phyloP scores from a whole-genome alignment of 2,329 filamentous ascomycete species.

The Aspergillus melleus region DNA sequence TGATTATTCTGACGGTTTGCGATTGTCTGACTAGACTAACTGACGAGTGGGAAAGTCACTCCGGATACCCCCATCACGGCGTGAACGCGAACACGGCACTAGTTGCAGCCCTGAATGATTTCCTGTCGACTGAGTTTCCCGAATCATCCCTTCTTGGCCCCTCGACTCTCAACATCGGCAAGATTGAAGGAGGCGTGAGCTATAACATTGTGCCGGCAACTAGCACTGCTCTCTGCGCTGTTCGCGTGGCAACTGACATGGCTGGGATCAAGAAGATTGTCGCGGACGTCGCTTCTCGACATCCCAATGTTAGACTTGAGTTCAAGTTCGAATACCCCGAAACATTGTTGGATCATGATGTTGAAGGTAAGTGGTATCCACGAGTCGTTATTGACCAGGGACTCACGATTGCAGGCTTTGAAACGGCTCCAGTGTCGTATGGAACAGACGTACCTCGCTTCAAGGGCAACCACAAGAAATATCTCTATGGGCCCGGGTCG shows the following conservation, averaged over 20 bases:
- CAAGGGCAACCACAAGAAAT: constrained; percentile 33
- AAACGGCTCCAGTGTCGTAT: constrained; percentile 38
- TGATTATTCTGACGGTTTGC: neutral
- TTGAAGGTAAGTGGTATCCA: constrained; percentile 16
- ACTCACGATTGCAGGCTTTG: constrained; percentile 30
- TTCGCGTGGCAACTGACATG: constrained; percentile 41
- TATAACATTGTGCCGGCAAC: constrained; percentile 43
- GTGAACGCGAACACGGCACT: constrained; percentile 33
- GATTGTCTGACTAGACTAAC: neutral
- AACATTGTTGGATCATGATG: constrained; percentile 40
- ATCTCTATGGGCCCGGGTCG: constrained; percentile 43
- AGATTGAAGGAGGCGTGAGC: constrained; percentile 39
- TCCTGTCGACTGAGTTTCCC: constrained; percentile 27
- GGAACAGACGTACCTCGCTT: constrained; percentile 44
- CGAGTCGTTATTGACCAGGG: neutral
- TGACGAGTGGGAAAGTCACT: constrained; percentile 28
- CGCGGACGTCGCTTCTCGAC: constrained; percentile 30
- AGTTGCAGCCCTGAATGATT: constrained; percentile 32
- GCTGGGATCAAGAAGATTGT: constrained; percentile 35
- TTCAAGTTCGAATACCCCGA: constrained; percentile 41
- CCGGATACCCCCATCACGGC: constrained; percentile 39
- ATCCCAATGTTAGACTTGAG: constrained; percentile 36
- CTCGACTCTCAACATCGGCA: constrained; percentile 44
- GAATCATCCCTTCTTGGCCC: constrained; percentile 40
- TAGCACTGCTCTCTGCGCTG: constrained; percentile 42